Evolutionary conservation across 2,329 filamentous ascomycete species (phyloP), one percentile per base, ranked within the genome.

Genomic region (Ceratocystis albifundus): DNA sequence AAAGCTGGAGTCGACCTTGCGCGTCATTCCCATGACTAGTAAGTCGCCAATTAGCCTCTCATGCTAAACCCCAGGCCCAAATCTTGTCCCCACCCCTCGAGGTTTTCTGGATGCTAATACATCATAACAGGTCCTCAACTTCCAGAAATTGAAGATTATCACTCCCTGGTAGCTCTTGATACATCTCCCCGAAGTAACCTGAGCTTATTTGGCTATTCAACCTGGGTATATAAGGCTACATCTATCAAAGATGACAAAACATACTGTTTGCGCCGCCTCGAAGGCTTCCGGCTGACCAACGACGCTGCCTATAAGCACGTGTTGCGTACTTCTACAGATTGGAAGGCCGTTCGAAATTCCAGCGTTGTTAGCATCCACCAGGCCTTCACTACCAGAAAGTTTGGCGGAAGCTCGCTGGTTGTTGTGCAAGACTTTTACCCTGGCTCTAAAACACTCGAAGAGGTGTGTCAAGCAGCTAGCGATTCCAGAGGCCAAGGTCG

Each of bases 351-450:
- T 62, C 83, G 84, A 72, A 93, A 88, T 72, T 88, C 86, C 66
- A 90, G 85, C 70, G 84, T 97, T 22, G 93, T 97, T 36, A 88
- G 87, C 0, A 84, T 96, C 7, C 87, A 96, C 72, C 91, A 96
- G 75, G 90, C 90, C 0, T 99, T 99, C 72, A 99, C 94, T 0
- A 95, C 90, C 12, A 82, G 91, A 69, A 89, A 88, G 30, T 99
- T 99, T 75, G 90, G 90, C 66, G 94, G 97, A 74, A 96, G 90
- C 75, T 69, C 94, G 2, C 82, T 99, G 65, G 88, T 99, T 62
- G 88, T 99, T 72, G 91, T 96, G 28, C 94, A 90, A 69, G 90
- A 96, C 74, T 99, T 96, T 73, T 89, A 94, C 72, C 93, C 94
- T 0, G 80, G 94, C 22, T 90, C 93, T 1, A 95, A 94, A 75